phyloP scores from a whole-genome alignment of 1,284 basidiomycete genomes.

The Schizophyllum amplum region DNA sequence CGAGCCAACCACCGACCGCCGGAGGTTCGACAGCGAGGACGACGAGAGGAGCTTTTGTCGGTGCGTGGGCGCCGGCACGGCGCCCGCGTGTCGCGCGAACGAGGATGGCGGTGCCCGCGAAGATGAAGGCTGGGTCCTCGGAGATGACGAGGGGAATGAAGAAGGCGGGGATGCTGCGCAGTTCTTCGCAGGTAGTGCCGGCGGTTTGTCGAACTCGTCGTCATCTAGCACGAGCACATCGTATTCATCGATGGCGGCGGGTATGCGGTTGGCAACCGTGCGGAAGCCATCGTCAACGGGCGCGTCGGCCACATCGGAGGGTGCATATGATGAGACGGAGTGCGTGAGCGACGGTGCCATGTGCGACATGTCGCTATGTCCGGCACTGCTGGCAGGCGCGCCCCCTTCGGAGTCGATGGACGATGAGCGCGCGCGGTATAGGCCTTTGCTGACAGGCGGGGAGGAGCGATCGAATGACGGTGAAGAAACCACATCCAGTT shows the following conservation, averaged over 20 bases:
- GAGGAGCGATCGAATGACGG: background rate
- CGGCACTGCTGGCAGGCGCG: background rate
- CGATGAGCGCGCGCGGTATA: background rate
- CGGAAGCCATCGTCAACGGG: background rate
- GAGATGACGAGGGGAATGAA: background rate
- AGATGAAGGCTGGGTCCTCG: background rate
- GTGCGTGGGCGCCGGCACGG: background rate
- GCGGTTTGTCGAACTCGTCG: background rate
- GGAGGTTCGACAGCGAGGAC: slow-evolving; percentile 28
- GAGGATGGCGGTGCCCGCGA: background rate
- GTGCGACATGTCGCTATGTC: background rate
- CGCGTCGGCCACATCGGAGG: background rate
- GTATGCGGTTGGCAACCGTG: background rate
- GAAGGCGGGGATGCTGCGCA: background rate
- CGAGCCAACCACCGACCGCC: slow-evolving; percentile 29
- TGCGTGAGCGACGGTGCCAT: background rate
- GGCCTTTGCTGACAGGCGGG: background rate
- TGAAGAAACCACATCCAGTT: background rate
- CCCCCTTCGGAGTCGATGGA: background rate
- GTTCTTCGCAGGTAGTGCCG: background rate
- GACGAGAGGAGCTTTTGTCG: slow-evolving; percentile 17
- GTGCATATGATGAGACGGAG: background rate
- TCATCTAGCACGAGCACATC: background rate
- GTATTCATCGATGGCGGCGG: background rate
- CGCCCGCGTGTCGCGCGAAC: background rate